Base-by-base conservation (phyloP, 495 filamentous ascomycete species). In the Xylaria grammica region DNA sequence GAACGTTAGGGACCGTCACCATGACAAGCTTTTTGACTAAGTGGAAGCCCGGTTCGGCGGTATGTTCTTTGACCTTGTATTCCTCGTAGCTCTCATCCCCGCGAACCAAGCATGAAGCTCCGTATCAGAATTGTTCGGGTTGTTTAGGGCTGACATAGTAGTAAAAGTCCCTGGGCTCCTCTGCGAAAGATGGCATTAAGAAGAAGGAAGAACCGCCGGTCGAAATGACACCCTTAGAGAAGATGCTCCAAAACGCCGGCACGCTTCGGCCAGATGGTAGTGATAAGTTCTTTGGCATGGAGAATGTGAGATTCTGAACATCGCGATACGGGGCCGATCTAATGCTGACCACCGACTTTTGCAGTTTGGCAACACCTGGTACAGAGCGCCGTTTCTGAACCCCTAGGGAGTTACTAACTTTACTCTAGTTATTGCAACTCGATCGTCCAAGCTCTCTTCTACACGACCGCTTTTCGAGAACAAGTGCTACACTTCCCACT, bases 311-410 rank as follows among this genome's bases (percentile, higher is more conserved):
- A 77, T 15, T 40, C 22, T 44, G 22, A 50, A 13, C 34, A 46
- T 56, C 63, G 61, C 29, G 29, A 55, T 29, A 36, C 29, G 9
- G 24, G 29, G 26, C 49, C 62, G n/a, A 65, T 26, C 58, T 20
- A 19, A 59, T 49, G 53, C 72, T 74, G 26, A 70, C 65, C 63
- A 13, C 67, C 70, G 60, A 77, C 69, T 17, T 45, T 55, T 30
- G 29, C 54, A 98, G 93, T 97, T 94, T 78, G 95, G 95, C 67
- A 98, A 97, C 70, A 99, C 95, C 69, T 99, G 95, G 93, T 97
- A 90, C 70, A 80, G 51, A 24, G 44, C 48, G n/a, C 52, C 52
- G 44, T 51, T 46, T 53, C 22, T 29, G 15, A 49, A 22, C 22
- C 54, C 13, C 53, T 34, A 32, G 0, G 7, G 48, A 7, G 13